These are phyloP conservation scores for Lentinus brumalis DNA, from an alignment of 768 basidiomycete species.

Conservation along the genomic window DNA sequence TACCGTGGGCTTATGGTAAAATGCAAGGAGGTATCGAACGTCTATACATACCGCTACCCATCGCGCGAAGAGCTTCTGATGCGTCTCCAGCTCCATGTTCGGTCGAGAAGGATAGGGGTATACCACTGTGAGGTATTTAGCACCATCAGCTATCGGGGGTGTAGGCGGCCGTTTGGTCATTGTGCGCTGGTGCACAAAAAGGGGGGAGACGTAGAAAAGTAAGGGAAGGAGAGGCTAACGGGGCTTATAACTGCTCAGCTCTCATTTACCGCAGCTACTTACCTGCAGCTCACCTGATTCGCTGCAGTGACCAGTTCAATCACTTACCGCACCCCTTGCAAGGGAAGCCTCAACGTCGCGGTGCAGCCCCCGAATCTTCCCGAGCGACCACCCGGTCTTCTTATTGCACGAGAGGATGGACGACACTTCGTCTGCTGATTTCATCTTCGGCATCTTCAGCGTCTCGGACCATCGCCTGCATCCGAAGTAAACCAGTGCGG, in stretches of 20 bases:
- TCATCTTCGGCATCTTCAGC: constrained; percentile 31
- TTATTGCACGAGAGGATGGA: constrained; percentile 43
- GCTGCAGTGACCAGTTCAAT: too few relatives aligned
- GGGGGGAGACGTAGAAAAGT: too few relatives aligned
- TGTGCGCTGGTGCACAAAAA: too few relatives aligned
- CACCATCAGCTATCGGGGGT: constrained; percentile 46
- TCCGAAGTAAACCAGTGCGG: too few relatives aligned
- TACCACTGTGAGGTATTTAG: constrained; percentile 46
- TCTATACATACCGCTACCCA: constrained; percentile 48
- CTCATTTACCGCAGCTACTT: too few relatives aligned
- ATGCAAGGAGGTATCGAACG: constrained; percentile 36
- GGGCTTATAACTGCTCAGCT: too few relatives aligned
- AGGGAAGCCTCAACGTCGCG: constrained; percentile 37
- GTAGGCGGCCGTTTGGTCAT: constrained; percentile 44
- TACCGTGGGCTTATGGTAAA: constrained; percentile 49
- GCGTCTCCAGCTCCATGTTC: constrained; percentile 41
- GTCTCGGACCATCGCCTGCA: constrained; percentile 40
- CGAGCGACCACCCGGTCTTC: constrained; percentile 38
- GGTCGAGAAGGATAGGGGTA: constrained; percentile 45
- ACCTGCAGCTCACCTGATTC: too few relatives aligned
- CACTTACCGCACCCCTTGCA: too few relatives aligned
- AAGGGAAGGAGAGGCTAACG: too few relatives aligned
- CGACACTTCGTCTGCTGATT: constrained; percentile 31
- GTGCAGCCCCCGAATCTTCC: constrained; percentile 51
- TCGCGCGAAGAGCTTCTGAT: constrained; percentile 39